A percentile compares a stretch with the other conserved stretches of the same genome.
Conservation (phyloP, 805 yeast genomes). For the Starmerella geochares region DNA sequence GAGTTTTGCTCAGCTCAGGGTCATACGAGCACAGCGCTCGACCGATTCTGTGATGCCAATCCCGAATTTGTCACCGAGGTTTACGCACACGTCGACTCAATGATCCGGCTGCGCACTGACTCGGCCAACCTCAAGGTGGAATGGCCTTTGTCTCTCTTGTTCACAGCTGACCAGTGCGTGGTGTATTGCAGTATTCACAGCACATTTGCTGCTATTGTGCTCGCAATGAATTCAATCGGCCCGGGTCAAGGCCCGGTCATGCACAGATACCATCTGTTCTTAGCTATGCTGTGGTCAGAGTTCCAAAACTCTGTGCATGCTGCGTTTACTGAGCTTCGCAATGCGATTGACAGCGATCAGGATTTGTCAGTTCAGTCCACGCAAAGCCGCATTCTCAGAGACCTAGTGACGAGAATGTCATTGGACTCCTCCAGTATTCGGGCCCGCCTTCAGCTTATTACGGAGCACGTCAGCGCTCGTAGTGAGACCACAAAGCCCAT, state of each 20-base stretch:
- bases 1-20: slow-evolving; percentile 5
- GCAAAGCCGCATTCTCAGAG: slow-evolving; percentile 1
- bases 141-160: background rate
- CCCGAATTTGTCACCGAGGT: background rate
- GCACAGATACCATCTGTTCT: slow-evolving; percentile 12
- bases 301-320: slow-evolving; percentile 13
- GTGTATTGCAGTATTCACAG: slow-evolving; percentile 12
- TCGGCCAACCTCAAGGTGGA: background rate
- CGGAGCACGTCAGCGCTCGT: background rate
- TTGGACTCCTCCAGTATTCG: slow-evolving; percentile 5
- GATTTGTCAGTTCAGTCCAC: background rate
- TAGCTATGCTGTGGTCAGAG: slow-evolving; percentile 16
- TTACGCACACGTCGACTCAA: background rate
- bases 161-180: slow-evolving; percentile 13
- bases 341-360: background rate
- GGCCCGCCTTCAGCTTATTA: background rate
- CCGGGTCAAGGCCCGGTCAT: slow-evolving; percentile 1
- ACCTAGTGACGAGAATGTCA: background rate
- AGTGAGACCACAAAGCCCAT: background rate
- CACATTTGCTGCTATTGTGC: slow-evolving; percentile 11
- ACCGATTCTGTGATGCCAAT: background rate
- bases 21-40: background rate
- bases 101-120: background rate
- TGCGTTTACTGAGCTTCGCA: slow-evolving; percentile 5
- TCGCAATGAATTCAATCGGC: slow-evolving; percentile 5